Evolutionary conservation across 1,139 yeast species (phyloP), one percentile per base, ranked within the genome.

Genomic region (Scheffersomyces parashehatae): DNA sequence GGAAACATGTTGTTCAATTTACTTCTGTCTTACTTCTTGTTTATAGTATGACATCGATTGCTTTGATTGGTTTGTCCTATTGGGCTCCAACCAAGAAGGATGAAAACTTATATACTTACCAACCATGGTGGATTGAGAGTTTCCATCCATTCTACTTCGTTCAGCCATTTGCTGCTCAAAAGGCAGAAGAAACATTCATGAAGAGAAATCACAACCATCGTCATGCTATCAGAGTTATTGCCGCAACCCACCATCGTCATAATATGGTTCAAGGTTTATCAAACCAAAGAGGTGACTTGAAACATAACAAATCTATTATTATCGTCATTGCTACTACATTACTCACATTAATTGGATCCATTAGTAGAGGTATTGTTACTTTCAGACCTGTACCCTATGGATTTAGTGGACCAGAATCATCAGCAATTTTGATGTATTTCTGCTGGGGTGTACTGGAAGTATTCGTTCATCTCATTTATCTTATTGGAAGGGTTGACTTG

Each of bases 101-200:
- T 57, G 79, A 75, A 53, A 64, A 68, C 39, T 67, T 82, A 36
- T 70, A 75, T 53, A 82, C 88, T 14, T 81, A 81, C 58, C 93
- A 85, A 62, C 88, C 95, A 32, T 83, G 85, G 77, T 86, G 95
- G 95, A 82, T 86, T 56, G 83, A 83, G 58, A 75, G 82, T 2
- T 83, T 84, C 54, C 58, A 67, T 13, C 74, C 83, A 11, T 64
- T 70, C 36, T 83, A 83, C 60, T 83, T 73, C 60, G 82, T 81
- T 16, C 70, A 70, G 51, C 73, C 70, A 36, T 68, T 70, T 55
- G 78, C 83, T 28, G 67, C 73, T 4, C 64, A 59, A 38, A 63
- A 64, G 35, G 85, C 85, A n/a, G 82, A 72, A 52, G 69, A 65
- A 31, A 58, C 81, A 0, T 81, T 82, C 51, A 67, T 75, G 67